These are phyloP conservation scores for Escovopsis sp. DNA, from an alignment of 2,329 filamentous ascomycete genomes.

Conservation along the genomic window DNA sequence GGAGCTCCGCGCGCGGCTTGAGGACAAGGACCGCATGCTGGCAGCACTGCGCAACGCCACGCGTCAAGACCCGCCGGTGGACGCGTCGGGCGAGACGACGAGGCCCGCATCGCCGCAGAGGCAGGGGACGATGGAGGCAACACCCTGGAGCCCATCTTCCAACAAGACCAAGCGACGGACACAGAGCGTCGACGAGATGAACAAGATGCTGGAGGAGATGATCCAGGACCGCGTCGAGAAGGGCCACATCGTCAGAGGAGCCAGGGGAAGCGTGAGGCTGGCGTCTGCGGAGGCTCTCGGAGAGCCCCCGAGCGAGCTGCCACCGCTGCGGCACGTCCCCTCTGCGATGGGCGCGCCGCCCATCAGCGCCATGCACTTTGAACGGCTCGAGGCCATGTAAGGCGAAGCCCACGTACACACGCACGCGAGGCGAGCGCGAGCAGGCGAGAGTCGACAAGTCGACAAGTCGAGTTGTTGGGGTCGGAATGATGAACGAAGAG, in stretches of 20 bases:
- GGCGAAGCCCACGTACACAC: neutral
- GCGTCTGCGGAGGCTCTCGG: constrained; percentile 24
- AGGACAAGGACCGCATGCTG: constrained; percentile 93
- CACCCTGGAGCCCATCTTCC: constrained; percentile 11
- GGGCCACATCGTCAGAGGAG: constrained; percentile 53
- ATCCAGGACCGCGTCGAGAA: constrained; percentile 75
- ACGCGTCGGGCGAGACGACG: constrained; percentile 28
- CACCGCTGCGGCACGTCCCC: constrained; percentile 26
- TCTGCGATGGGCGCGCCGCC: constrained; percentile 11
- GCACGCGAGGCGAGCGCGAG: too few species aligned
- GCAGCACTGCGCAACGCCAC: constrained; percentile 72
- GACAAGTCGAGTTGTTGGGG: too few species aligned
- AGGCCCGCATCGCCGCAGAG: constrained; percentile 13
- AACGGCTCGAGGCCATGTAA: neutral
- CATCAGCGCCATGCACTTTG: neutral
- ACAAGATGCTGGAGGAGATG: constrained; percentile 88
- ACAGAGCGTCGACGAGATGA: constrained; percentile 81
- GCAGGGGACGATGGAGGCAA: constrained; percentile 5
- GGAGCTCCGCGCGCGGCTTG: constrained; percentile 73
- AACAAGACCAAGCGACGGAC: constrained; percentile 34
- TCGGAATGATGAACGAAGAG: neutral
- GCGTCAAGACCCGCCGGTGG: constrained; percentile 65
- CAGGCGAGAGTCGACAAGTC: too few species aligned
- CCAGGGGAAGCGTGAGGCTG: constrained; percentile 51
- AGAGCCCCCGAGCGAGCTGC: constrained; percentile 21